These are phyloP conservation scores for Rosa chinensis DNA, from an alignment of 306 rosid species.

Conservation along the genomic window DNA sequence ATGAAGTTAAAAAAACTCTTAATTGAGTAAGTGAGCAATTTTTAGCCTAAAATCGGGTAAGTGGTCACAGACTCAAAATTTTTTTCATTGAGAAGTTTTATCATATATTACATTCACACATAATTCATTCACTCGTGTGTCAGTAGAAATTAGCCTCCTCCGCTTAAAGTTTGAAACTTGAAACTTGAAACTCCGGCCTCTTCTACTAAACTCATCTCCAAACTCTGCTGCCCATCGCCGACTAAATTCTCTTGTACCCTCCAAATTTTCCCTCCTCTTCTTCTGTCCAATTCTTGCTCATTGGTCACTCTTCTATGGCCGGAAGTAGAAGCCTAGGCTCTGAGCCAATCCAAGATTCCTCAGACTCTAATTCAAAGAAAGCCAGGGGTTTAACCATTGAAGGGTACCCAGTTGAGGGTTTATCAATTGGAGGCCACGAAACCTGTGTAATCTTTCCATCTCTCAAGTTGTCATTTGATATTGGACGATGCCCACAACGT, in stretches of 20 bases:
- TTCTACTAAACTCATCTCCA: too few species aligned
- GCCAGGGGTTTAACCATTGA: conserved; percentile 53
- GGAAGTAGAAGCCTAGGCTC: conserved; percentile 19
- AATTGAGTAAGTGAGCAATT: too few species aligned
- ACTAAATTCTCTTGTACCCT: too few species aligned
- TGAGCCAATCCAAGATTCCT: neutral
- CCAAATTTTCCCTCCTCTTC: neutral
- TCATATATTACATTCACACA: too few species aligned
- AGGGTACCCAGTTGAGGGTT: conserved; percentile 78
- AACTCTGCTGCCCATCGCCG: too few species aligned
- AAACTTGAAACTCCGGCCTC: neutral
- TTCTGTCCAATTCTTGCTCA: neutral
- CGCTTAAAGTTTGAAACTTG: neutral
- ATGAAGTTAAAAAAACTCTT: too few species aligned
- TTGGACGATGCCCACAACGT: conserved; percentile 92
- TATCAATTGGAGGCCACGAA: conserved; percentile 96
- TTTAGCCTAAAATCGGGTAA: too few species aligned
- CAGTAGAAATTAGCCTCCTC: too few species aligned
- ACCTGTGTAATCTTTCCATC: conserved; percentile 80
- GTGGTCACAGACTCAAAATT: too few species aligned
- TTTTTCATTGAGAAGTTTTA: too few species aligned
- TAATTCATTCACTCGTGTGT: too few species aligned
- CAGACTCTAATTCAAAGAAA: conserved; percentile 35
- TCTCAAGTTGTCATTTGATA: conserved; percentile 74
- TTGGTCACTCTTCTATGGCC: conserved; percentile 7